A percentile compares a stretch with the other conserved stretches of the same genome.
These are phyloP conservation scores for Zelopaecilomyces penicillatus DNA, from an alignment of 2,329 filamentous ascomycete species.

Conservation along the genomic window DNA sequence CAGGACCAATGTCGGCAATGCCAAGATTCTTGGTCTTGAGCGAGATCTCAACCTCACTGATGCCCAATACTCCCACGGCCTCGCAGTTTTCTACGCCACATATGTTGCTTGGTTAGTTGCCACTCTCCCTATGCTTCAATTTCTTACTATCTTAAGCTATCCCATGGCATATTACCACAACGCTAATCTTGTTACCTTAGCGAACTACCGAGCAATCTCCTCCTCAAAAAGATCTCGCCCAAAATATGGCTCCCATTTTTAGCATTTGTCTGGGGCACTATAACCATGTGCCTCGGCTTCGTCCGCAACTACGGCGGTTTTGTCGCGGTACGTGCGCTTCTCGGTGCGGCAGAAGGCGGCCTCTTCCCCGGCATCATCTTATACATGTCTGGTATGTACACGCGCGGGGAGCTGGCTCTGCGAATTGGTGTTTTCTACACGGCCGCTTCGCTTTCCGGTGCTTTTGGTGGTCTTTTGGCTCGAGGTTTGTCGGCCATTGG, in stretches of 20 bases:
- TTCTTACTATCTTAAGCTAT: not conserved
- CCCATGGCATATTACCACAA: not conserved
- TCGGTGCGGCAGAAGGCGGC: constrained; percentile 57
- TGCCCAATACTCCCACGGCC: constrained; percentile 54
- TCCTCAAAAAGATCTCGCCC: constrained; percentile 53
- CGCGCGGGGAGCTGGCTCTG: constrained; percentile 49
- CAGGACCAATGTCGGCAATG: constrained; percentile 66
- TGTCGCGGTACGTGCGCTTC: constrained; percentile 49
- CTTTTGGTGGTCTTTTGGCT: constrained; percentile 51
- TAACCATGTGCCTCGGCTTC: constrained; percentile 50
- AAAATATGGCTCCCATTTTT: constrained; percentile 52
- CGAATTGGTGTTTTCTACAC: constrained; percentile 62
- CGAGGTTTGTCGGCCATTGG: constrained; percentile 54
- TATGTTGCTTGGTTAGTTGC: constrained; percentile 47
- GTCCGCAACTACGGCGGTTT: constrained; percentile 48
- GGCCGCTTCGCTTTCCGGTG: constrained; percentile 55
- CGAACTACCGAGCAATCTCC: constrained; percentile 56
- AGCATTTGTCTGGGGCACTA: constrained; percentile 48
- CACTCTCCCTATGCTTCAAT: not conserved
- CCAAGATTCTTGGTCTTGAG: constrained; percentile 56
- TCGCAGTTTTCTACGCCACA: constrained; percentile 57
- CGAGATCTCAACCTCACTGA: constrained; percentile 48
- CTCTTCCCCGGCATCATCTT: constrained; percentile 60
- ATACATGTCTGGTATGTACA: constrained; percentile 57
- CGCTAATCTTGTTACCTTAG: constrained; percentile 22